Evolutionary conservation across 306 rosid genomes (phyloP).

Genomic region (Vigna mungo): DNA sequence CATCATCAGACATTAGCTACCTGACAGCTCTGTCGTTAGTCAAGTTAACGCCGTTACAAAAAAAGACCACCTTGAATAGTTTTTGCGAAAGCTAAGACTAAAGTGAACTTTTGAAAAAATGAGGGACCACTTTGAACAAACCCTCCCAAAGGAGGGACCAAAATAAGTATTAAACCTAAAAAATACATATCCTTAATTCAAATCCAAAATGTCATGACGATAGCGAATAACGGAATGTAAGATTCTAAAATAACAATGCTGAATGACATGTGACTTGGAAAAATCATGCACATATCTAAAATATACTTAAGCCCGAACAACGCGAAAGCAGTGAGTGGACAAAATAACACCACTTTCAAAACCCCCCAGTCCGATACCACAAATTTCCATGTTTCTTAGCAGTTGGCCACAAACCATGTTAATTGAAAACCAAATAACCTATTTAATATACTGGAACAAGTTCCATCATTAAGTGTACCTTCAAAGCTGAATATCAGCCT

Average conservation of each 20-base stretch:
- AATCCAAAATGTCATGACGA: neutral
- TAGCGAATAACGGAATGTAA: neutral
- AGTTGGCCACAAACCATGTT: slow-evolving; percentile 24
- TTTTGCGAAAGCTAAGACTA: no score
- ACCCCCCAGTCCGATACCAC: slow-evolving; percentile 30
- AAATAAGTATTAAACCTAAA: no score
- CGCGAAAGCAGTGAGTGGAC: slow-evolving; percentile 12
- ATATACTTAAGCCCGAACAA: slow-evolving; percentile 18
- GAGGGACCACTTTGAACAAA: no score
- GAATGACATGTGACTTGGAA: neutral
- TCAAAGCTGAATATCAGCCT: slow-evolving; percentile 37
- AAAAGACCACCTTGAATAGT: no score
- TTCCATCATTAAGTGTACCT: slow-evolving; percentile 31
- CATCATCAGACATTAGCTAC: no score
- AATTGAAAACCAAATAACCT: slow-evolving; percentile 30
- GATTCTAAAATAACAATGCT: neutral
- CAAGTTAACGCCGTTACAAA: no score
- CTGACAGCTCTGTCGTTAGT: no score
- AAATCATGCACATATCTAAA: slow-evolving; percentile 5
- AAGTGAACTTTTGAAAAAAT: no score
- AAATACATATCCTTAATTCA: neutral
- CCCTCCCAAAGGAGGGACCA: no score
- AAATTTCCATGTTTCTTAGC: slow-evolving; percentile 44
- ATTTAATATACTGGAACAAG: slow-evolving; percentile 37
- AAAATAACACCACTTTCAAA: slow-evolving; percentile 41